These are phyloP conservation scores for Neonectria ditissima DNA, from an alignment of 2,329 filamentous ascomycete genomes.

Conservation along the genomic window DNA sequence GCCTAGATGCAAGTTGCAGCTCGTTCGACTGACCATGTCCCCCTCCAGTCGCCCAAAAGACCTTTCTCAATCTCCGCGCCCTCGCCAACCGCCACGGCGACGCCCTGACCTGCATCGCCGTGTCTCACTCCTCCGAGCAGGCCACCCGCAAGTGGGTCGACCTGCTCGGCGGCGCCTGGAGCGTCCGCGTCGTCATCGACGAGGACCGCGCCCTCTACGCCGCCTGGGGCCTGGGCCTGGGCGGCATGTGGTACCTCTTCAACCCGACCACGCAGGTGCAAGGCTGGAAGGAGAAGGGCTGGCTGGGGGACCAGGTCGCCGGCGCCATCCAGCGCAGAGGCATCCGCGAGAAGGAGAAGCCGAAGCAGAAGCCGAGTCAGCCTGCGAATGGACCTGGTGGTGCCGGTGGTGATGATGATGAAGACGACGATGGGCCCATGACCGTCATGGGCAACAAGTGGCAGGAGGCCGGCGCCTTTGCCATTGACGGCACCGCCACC, in stretches of 20 bases:
- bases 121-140: constrained; percentile 68
- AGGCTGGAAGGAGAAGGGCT: constrained; percentile 66
- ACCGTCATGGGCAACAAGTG: constrained; percentile 67
- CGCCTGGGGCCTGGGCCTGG: constrained; percentile 68
- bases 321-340: constrained; percentile 56
- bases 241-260: constrained; percentile 63
- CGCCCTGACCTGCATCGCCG: constrained; percentile 65
- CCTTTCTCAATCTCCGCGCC: constrained; percentile 66
- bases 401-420: constrained; percentile 22
- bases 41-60: constrained; percentile 64
- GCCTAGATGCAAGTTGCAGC: neutral
- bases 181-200: constrained; percentile 67
- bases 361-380: constrained; percentile 30
- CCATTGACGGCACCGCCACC: constrained; percentile 61
- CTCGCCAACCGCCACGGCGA: constrained; percentile 64
- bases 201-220: constrained; percentile 68
- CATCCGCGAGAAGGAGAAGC: constrained; percentile 17
- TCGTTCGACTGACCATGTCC: constrained; percentile 2
- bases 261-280: constrained; percentile 65
- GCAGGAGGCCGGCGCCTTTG: constrained; percentile 66
- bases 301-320: constrained; percentile 65
- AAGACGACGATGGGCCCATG: constrained; percentile 51
- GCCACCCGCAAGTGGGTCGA: constrained; percentile 70
- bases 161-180: constrained; percentile 68
- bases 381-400: neutral